A percentile compares a stretch with the other conserved stretches of the same genome.
These are phyloP conservation scores for Silene conica DNA, from an alignment of 148 eudicot species.

Conservation along the genomic window DNA sequence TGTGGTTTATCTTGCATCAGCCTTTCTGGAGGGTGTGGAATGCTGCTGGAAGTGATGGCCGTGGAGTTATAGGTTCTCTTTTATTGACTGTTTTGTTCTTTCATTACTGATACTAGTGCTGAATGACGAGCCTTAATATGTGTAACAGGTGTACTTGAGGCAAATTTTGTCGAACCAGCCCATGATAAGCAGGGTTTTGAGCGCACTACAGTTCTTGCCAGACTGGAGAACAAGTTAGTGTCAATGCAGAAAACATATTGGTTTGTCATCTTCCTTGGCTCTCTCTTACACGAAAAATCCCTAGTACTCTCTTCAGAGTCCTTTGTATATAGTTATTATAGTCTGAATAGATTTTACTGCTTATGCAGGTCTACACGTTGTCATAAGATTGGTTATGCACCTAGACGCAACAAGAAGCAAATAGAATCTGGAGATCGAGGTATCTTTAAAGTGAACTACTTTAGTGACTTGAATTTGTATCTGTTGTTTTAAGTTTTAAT, in stretches of 20 bases:
- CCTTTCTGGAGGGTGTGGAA: conserved; percentile 99
- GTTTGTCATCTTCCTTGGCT: conserved; percentile 36
- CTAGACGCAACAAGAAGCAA: conserved; percentile 41
- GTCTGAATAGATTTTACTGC: conserved; percentile 14
- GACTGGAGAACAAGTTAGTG: conserved; percentile 61
- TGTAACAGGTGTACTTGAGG: conserved; percentile 81
- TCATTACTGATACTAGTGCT: background rate
- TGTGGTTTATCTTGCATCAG: conserved; percentile 36
- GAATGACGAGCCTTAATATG: conserved; percentile 19
- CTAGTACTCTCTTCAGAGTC: background rate
- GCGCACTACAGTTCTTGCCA: conserved; percentile 80
- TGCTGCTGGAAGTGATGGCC: conserved; percentile 97
- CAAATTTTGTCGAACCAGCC: conserved; percentile 97
- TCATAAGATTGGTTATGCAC: conserved; percentile 87
- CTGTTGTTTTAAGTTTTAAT: no score
- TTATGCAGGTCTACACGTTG: conserved; percentile 52
- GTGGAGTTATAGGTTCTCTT: conserved; percentile 84
- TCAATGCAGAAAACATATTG: conserved; percentile 75
- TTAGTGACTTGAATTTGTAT: background rate
- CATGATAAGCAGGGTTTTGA: conserved; percentile 99
- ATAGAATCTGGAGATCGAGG: conserved; percentile 35
- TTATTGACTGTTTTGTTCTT: conserved; percentile 2
- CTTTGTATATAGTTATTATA: background rate
- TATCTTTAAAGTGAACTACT: conserved; percentile 16
- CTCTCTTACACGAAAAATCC: background rate